phyloP scores from a whole-genome alignment of 805 yeast genomes.

The Kodamaea restingae region DNA sequence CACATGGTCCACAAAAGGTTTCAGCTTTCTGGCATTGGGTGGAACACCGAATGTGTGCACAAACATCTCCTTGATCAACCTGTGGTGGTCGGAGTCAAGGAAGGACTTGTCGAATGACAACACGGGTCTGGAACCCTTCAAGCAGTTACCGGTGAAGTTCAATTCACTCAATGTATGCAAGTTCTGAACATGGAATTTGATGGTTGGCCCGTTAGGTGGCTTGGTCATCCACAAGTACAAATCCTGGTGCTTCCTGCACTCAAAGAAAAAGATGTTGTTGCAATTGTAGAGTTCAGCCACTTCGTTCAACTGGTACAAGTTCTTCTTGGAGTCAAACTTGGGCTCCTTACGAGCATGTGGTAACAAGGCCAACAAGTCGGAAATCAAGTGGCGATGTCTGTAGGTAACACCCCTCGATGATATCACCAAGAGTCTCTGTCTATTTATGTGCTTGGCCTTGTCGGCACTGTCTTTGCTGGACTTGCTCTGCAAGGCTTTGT shows the following conservation, averaged over 20 bases:
- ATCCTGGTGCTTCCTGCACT: slow-evolving; percentile 94
- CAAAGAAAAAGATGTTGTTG: slow-evolving; percentile 90
- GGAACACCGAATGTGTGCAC: slow-evolving; percentile 89
- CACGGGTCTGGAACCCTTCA: slow-evolving; percentile 92
- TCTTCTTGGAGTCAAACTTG: slow-evolving; percentile 88
- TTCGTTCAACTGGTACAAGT: slow-evolving; percentile 84
- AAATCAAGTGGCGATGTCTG: slow-evolving; percentile 91
- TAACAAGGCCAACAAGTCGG: slow-evolving; percentile 70
- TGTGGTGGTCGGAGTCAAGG: slow-evolving; percentile 58
- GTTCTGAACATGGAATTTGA: slow-evolving; percentile 90
- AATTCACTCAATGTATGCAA: slow-evolving; percentile 94
- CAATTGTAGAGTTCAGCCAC: slow-evolving; percentile 96
- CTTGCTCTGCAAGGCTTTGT: slow-evolving; percentile 43
- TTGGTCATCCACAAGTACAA: slow-evolving; percentile 91
- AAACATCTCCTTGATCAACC: slow-evolving; percentile 78
- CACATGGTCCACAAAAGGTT: slow-evolving; percentile 94
- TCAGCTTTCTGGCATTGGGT: slow-evolving; percentile 83
- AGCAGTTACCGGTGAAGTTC: slow-evolving; percentile 93
- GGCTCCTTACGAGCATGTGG: slow-evolving; percentile 98
- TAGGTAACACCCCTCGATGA: slow-evolving; percentile 93
- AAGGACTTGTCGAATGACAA: slow-evolving; percentile 83
- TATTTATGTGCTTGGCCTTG: slow-evolving; percentile 62
- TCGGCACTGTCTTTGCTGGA: slow-evolving; percentile 46
- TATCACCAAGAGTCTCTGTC: slow-evolving; percentile 82
- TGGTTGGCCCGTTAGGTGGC: slow-evolving; percentile 97